Base-by-base conservation (phyloP, 306 rosid species). In the Luffa aegyptiaca region DNA sequence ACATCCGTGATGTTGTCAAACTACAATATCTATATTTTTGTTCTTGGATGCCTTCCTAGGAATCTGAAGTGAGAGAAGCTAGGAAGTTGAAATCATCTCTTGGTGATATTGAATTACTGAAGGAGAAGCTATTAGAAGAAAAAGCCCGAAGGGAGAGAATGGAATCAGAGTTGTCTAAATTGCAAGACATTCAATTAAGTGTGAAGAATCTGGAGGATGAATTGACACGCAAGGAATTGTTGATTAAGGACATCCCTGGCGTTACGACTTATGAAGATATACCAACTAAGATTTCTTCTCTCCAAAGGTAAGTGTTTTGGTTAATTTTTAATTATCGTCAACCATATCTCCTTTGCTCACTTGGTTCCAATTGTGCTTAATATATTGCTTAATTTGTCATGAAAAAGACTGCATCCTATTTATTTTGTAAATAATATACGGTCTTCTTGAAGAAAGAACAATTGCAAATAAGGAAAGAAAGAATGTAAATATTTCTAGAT, bases 41-140 rank as follows among this genome's bases (percentile, higher is more conserved):
- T 61, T 78, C 64, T 59, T 84, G 82, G 83, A n/a, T 39, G 76
- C 80, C 78, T 81, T 45, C 70, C 61, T 84, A 95, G 98, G 98
- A 95, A 82, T 84, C 96, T 83, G 98, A 92, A 85, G 97, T 92
- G 78, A 92, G 89, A 87, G 97, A 89, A 90, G 97, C 98, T 52
- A 88, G 90, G 82, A 95, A 90, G 88, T 84, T 95, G 81, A 95
- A 82, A 88, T 89, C 90, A 53, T 90, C 91, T 78, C 91, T 87
- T 70, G 97, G 93, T 80, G 85, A 87, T 75, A 56, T 90, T 83
- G 94, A 85, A 75, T 85, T 95, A 81, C 86, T 95, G 86, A 90
- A 89, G 84, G 98, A 92, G 86, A 92, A 92, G 83, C 79, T 95
- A 68, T 80, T 84, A 86, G 97, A 92, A 83, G 97, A 92, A 83